A percentile compares a stretch with the other conserved stretches of the same genome.
Conservation (phyloP, 192 early-diverging fungal species). For the Coemansia sp. region DNA sequence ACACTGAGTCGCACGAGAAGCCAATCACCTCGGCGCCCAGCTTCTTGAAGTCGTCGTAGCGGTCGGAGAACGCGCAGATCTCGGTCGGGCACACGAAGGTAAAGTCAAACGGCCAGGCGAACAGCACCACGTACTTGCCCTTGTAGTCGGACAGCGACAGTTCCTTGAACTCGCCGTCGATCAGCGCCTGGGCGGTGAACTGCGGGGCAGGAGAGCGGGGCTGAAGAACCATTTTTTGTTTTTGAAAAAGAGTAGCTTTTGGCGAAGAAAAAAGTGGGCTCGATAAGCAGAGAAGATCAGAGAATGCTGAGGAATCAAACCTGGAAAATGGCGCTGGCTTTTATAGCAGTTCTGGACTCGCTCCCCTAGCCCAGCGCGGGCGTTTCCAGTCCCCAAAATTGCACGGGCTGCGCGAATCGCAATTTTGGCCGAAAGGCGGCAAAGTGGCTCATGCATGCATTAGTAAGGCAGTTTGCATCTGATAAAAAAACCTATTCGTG, state of each 20-base stretch:
- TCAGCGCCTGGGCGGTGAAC: conserved; percentile 63
- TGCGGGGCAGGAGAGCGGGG: conserved; percentile 56
- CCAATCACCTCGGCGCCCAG: conserved; percentile 72
- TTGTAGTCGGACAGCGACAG: conserved; percentile 65
- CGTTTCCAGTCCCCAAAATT: neutral
- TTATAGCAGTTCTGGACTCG: neutral
- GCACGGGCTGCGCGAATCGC: neutral
- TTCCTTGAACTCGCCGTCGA: conserved; percentile 64
- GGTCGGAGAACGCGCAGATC: conserved; percentile 87
- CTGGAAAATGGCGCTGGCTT: neutral
- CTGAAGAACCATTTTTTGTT: conserved; percentile 46
- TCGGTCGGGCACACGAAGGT: conserved; percentile 93
- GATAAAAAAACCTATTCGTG: neutral
- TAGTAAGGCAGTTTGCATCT: neutral
- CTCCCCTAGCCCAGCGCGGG: neutral
- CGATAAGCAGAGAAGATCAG: conserved; percentile 1
- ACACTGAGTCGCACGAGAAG: conserved; percentile 72
- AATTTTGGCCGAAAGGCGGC: neutral
- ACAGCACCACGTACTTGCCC: conserved; percentile 72
- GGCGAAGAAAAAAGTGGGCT: neutral
- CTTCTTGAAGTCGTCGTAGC: conserved; percentile 74
- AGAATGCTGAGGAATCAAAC: neutral
- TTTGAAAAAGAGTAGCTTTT: neutral
- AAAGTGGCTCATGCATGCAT: neutral
- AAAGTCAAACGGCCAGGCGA: conserved; percentile 93